Evolutionary conservation across 495 filamentous ascomycete genomes (phyloP).

Genomic region (Penicillium egyptiacum): DNA sequence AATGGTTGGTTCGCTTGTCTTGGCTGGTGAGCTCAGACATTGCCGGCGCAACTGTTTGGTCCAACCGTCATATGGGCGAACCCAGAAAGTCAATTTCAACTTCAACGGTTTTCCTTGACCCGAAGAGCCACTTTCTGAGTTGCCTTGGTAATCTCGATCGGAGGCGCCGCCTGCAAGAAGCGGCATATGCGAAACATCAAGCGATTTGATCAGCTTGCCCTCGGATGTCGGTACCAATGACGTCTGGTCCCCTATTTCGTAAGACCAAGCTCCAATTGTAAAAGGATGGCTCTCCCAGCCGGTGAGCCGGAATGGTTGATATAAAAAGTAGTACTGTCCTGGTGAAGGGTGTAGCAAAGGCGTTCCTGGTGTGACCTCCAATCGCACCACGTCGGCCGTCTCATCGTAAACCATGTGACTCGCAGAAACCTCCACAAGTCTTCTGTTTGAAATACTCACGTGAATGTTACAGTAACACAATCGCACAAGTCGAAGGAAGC

Average conservation of each 20-base stretch:
- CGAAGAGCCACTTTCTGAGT: background rate
- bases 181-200: conserved; percentile 34
- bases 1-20: conserved; percentile 25
- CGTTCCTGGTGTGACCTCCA: conserved; percentile 43
- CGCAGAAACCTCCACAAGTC: conserved; percentile 25
- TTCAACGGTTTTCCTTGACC: background rate
- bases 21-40: conserved; percentile 28
- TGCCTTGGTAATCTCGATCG: background rate
- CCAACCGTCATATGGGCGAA: conserved; percentile 52
- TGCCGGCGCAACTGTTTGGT: conserved; percentile 45
- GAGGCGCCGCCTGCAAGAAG: conserved; percentile 29
- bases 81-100: conserved; percentile 42
- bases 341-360: conserved; percentile 39
- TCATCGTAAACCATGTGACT: conserved; percentile 47
- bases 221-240: background rate
- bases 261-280: conserved; percentile 51
- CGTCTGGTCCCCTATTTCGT: conserved; percentile 12
- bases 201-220: conserved; percentile 4
- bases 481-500: conserved; percentile 47
- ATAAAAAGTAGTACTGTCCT: conserved; percentile 59
- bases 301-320: conserved; percentile 47
- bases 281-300: conserved; percentile 64
- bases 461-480: conserved; percentile 50
- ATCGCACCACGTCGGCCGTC: conserved; percentile 50
- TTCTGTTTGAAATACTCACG: conserved; percentile 21